Evolutionary conservation across 208 protist species (phyloP), one percentile per base, ranked within the genome.

Genomic region (Phytomonas sp.): DNA sequence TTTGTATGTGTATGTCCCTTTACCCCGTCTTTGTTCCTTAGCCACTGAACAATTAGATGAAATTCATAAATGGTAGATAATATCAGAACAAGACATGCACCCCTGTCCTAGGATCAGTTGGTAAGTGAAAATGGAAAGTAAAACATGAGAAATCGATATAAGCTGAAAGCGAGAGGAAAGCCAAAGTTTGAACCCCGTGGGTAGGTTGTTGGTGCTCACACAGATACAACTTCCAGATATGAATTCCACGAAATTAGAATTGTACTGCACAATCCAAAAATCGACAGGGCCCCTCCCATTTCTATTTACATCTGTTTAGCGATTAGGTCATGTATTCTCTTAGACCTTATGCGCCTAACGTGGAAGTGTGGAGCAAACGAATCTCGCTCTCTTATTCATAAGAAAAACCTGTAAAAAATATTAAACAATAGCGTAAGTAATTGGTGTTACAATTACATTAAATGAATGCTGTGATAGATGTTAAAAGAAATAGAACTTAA

Each of bases 401-500:
- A 51, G 6, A 23, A 56, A 56, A 56, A 56, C 17, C 6, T 64
- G 61, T 7, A 37, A 7, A 37, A 64, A 37, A 64, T 20, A 8
- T 64, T 26, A 64, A 64, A 7, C 61, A 33, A 11, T 56, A 56
- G 26, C 11, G 26, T 56, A 26, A 0, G 46, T 56, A 56, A 56
- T 56, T 56, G 46, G 33, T 65, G 33, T 65, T 65, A 51, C 36
- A 65, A 37, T 37, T 65, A 37, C 36, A 26, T 65, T 9, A 37
- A 37, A 65, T 26, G 23, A 56, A 65, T 65, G 37, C 61, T 60
- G 20, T 65, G 17, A 6, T 60, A 65, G 61, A 65, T 59, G 11
- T 26, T 0, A 65, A 37, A 65, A 40, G 23, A 65, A 65, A 65
- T 60, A 65, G 37, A 37, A 65, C 33, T 33, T 53, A 65, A 60